Evolutionary conservation across 2,329 filamentous ascomycete species (phyloP).

Genomic region (Aspergillus piperis): DNA sequence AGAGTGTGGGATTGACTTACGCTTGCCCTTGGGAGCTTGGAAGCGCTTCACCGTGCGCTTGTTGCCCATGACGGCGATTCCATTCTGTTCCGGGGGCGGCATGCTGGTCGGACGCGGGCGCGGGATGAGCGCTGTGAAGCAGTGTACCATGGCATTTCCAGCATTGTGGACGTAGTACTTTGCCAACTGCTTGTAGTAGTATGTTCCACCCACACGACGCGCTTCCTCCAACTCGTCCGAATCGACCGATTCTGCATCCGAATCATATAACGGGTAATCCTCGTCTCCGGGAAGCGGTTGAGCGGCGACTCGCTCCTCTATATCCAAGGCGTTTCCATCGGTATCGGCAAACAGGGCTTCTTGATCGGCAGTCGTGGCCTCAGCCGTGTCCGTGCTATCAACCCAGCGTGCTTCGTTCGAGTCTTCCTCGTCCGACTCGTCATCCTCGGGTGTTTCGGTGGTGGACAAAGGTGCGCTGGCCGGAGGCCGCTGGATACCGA

Average conservation of each 20-base stretch:
- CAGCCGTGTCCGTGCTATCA: neutral
- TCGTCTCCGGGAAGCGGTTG: constrained; percentile 61
- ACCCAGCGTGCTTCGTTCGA: constrained; percentile 14
- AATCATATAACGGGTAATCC: constrained; percentile 88
- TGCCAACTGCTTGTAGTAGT: constrained; percentile 67
- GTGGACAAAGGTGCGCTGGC: constrained; percentile 74
- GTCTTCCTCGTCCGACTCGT: constrained; percentile 68
- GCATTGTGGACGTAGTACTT: constrained; percentile 54
- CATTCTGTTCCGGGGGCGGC: constrained; percentile 40
- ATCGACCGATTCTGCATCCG: constrained; percentile 77
- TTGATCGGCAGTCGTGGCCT: constrained; percentile 51
- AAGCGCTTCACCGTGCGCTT: constrained; percentile 55
- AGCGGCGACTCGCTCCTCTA: constrained; percentile 78
- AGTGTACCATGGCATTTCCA: constrained; percentile 47
- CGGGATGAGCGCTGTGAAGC: constrained; percentile 53
- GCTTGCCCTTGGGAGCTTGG: constrained; percentile 60
- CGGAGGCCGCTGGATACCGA: constrained; percentile 82
- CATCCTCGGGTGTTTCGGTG: constrained; percentile 72
- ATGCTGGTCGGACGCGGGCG: constrained; percentile 49
- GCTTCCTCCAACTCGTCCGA: constrained; percentile 77
- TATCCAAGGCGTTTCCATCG: constrained; percentile 60
- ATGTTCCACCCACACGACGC: constrained; percentile 71
- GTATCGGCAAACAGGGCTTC: constrained; percentile 51
- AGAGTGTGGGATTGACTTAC: constrained; percentile 32
- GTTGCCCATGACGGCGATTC: constrained; percentile 44